phyloP scores from a whole-genome alignment of 495 filamentous ascomycete species.

The Hypoxylon trugodes region DNA sequence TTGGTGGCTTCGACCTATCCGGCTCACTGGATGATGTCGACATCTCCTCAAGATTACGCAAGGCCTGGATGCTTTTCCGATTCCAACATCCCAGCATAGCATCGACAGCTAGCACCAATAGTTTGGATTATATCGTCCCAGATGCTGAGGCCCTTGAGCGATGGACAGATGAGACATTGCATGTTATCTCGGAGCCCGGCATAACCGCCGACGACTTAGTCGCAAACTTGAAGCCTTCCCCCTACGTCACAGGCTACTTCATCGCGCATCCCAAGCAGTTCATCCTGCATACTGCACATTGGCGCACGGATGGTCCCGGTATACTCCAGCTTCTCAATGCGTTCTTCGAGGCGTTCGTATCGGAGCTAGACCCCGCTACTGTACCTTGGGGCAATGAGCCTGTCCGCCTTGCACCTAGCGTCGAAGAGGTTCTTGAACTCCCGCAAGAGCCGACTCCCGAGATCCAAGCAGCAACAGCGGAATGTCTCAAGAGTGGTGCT shows the following conservation, averaged over 20 bases:
- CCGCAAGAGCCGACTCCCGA: slow-evolving; percentile 6
- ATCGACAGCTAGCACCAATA: slow-evolving; percentile 25
- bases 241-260: slow-evolving; percentile 30
- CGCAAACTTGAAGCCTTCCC: slow-evolving; percentile 4
- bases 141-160: slow-evolving; percentile 25
- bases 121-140: slow-evolving; percentile 40
- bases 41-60: too few relatives aligned
- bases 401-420: slow-evolving; percentile 35
- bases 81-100: slow-evolving; percentile 48
- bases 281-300: slow-evolving; percentile 43
- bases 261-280: slow-evolving; percentile 34
- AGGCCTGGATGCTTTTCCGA: slow-evolving; percentile 42
- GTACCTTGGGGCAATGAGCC: slow-evolving; percentile 46
- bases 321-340: slow-evolving; percentile 42
- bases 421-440: slow-evolving; percentile 40
- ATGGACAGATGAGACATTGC: slow-evolving; percentile 45
- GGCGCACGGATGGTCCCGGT: slow-evolving; percentile 48
- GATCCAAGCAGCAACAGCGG: slow-evolving; percentile 2
- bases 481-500: slow-evolving; percentile 1
- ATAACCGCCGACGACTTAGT: slow-evolving; percentile 31
- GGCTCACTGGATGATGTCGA: too few relatives aligned
- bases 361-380: slow-evolving; percentile 15
- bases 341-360: slow-evolving; percentile 25
- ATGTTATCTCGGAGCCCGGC: slow-evolving; percentile 30
- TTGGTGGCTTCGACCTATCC: slow-evolving; percentile 19